Base-by-base conservation (phyloP, 2,329 filamentous ascomycete species). In the Colletotrichum sublineola region DNA sequence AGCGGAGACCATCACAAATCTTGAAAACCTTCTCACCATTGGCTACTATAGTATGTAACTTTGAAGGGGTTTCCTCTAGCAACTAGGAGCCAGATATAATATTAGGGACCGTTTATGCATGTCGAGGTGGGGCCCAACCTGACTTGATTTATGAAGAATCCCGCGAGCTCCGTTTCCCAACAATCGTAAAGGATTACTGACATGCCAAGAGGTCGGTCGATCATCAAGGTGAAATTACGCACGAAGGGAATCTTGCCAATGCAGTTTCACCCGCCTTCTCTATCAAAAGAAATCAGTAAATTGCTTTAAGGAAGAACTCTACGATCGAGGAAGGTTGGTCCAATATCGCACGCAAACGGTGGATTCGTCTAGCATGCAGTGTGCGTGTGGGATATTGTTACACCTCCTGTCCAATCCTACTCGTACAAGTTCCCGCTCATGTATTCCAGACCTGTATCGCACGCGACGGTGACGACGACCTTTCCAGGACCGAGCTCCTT, bases 391-490 rank as follows among this genome's bases (percentile, higher is more conserved):
- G 31, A 56, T 7, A 24, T n/a, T 7, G 4, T 18, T 5, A n/a
- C n/a, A 2, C 18, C 24, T 52, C 5, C 18, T 15, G 7, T 31
- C 5, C 15, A 5, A 15, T 44, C 15, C 36, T 44, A 63, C 18
- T 52, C 36, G 24, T 55, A 68, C 18, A 71, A 33, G 50, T n/a
- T 29, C 3, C 68, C 65, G 15, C 20, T 55, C 33, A 58, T 38
- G 38, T 74, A 72, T 38, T 73, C 72, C 1, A 74, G 56, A 1
- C 63, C 71, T 0, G 71, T 63, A 36, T 74, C 68, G 38, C 68
- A 74, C n/a, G 63, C 71, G 24, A 74, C 40, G 14, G 68, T 74
- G 11, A 74, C 63, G 14, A 74, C 60, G 1, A 48, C 40, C 46
- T 72, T 74, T 2, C 68, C 63, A 3, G 63, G 63, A 1, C 63